These are phyloP conservation scores for Leccinellum rugosiceps DNA, from an alignment of 768 basidiomycete species.

Conservation along the genomic window DNA sequence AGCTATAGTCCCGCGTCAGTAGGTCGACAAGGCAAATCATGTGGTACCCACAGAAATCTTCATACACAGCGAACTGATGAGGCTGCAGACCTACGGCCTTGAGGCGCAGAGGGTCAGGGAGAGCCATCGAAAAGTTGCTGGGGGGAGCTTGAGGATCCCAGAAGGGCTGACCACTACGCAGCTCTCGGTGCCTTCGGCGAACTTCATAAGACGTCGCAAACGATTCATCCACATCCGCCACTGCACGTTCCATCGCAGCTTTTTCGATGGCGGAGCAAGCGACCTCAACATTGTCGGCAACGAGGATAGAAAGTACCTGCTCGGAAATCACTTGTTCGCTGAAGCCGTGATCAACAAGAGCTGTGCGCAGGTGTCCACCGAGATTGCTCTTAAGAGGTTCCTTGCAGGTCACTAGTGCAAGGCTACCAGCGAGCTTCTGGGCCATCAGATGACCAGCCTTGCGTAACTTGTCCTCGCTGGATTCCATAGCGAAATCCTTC, in stretches of 20 bases:
- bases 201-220: slow-evolving; percentile 79
- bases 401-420: slow-evolving; percentile 97
- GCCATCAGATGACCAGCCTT: slow-evolving; percentile 95
- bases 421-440: slow-evolving; percentile 91
- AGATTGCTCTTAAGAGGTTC: slow-evolving; percentile 94
- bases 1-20: slow-evolving; percentile 31
- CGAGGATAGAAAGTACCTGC: slow-evolving; percentile 72
- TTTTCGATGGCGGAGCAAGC: slow-evolving; percentile 95
- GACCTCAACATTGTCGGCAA: slow-evolving; percentile 88
- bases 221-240: slow-evolving; percentile 89
- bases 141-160: slow-evolving; percentile 81
- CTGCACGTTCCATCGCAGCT: slow-evolving; percentile 95
- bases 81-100: slow-evolving; percentile 77
- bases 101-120: slow-evolving; percentile 89
- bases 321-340: slow-evolving; percentile 84
- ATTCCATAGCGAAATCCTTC: slow-evolving; percentile 94
- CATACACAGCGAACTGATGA: slow-evolving; percentile 86
- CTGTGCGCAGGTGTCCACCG: slow-evolving; percentile 80
- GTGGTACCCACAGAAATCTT: slow-evolving; percentile 75
- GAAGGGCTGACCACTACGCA: slow-evolving; percentile 72
- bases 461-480: slow-evolving; percentile 85
- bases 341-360: slow-evolving; percentile 84
- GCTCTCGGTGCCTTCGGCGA: slow-evolving; percentile 84
- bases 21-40: neutral
- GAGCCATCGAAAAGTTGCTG: slow-evolving; percentile 62